Base-by-base conservation (phyloP, 176 grass and related monocot species). In the Hsuehochloa calcarea region DNA sequence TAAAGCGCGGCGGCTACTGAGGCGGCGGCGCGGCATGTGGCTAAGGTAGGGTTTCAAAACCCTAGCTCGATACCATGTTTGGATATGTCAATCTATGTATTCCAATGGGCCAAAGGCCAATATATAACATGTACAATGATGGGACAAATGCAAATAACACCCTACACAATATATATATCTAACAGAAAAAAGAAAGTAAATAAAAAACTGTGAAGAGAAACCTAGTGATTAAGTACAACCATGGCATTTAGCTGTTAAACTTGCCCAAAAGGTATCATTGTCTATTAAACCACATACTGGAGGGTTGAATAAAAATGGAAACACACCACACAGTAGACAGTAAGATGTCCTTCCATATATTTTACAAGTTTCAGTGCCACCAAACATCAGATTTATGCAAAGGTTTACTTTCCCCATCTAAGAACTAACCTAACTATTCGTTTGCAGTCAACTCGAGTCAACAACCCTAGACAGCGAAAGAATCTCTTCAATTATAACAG, bases 391-490 rank as follows among this genome's bases (percentile, higher is more conserved):
- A 40, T 49, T 77, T 20, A 27, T 50, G 40, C 80, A 61, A 68
- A 37, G n/a, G 12, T 37, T 20, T 38, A 52, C 43, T 37, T n/a
- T 50, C 41, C 26, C 35, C 39, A 29, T 72, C 58, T 59, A 81
- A 50, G 46, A 85, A 80, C 17, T 50, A 73, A 15, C 47, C 27
- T 6, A 86, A 64, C 22, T 77, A 37, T 65, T 65, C n/a, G 1
- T 38, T 52, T 58, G 40, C 67, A 87, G 16, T 10, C 47, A 67
- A 40, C 52, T 82, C 47, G 51, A 75, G 49, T 55, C 60, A 81
- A n/a, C 44, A 64, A 72, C 25, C 41, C 19, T 49, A 38, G 20
- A 52, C 37, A 54, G 45, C 2, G 13, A 45, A 44, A 52, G 27
- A 46, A 65, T 56, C 25, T 73, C 65, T 60, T 73, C 58, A 87